These are phyloP conservation scores for Apiospora marii DNA, from an alignment of 2,329 filamentous ascomycete species.

Conservation along the genomic window DNA sequence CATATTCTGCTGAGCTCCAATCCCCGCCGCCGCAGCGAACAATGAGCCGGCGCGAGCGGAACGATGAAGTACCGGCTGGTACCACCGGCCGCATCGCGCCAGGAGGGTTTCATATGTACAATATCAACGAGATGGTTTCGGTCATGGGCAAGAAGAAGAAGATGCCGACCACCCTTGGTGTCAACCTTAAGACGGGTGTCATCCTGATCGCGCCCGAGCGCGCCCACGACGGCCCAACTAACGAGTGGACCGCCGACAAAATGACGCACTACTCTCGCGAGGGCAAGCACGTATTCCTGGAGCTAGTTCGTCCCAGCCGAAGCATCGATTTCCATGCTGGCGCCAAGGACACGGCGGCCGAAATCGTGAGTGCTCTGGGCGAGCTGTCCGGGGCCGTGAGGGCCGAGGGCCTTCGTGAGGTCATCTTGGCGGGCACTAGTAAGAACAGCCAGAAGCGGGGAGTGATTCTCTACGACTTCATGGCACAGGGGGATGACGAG, in stretches of 20 bases:
- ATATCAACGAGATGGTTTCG: conserved; percentile 97
- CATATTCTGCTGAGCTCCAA: conserved; percentile 35
- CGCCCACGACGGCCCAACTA: conserved; percentile 79
- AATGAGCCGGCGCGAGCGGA: conserved; percentile 45
- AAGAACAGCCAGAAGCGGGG: conserved; percentile 78
- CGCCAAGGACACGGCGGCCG: conserved; percentile 93
- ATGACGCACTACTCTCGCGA: conserved; percentile 98
- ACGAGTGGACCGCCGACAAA: conserved; percentile 94
- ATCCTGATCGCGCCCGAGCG: conserved; percentile 93
- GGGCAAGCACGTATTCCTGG: conserved; percentile 96
- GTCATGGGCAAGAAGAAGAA: conserved; percentile 97
- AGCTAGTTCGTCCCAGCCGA: conserved; percentile 90
- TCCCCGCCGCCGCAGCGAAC: conserved; percentile 43
- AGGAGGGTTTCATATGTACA: conserved; percentile 91
- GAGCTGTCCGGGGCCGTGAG: conserved; percentile 87
- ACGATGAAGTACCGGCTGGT: conserved; percentile 40
- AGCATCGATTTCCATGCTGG: conserved; percentile 97
- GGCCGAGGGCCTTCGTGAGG: conserved; percentile 84
- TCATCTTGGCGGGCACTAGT: conserved; percentile 80
- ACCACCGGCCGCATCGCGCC: conserved; percentile 66
- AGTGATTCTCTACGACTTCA: conserved; percentile 91
- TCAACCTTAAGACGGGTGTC: conserved; percentile 86
- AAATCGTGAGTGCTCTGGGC: conserved; percentile 87
- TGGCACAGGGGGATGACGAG: conserved; percentile 95
- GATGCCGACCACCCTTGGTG: conserved; percentile 96